Evolutionary conservation across 371 early-diverging fungal genomes (phyloP).

Genomic region (Mucor circinelloides): DNA sequence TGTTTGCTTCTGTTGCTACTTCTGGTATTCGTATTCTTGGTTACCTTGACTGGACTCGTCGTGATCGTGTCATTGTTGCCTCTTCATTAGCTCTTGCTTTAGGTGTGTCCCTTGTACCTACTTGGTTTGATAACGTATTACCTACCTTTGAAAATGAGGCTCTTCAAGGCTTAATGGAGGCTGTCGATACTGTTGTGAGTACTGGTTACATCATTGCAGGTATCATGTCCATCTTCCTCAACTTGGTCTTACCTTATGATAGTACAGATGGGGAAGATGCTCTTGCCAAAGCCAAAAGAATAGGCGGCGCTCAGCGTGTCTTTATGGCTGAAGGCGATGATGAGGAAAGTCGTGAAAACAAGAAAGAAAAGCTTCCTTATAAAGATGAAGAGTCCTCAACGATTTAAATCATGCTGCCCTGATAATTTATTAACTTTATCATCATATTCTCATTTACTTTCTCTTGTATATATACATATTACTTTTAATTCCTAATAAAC

Average conservation of each 20-base stretch:
- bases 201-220: constrained; percentile 60
- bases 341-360: neutral
- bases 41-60: constrained; percentile 62
- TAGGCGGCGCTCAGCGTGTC: constrained; percentile 10
- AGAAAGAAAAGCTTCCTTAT: neutral
- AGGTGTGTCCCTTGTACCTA: constrained; percentile 57
- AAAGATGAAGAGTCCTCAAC: constrained; percentile 3
- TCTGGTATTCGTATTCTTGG: constrained; percentile 64
- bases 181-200: constrained; percentile 53
- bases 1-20: constrained; percentile 61
- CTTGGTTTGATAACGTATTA: constrained; percentile 57
- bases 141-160: constrained; percentile 41
- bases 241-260: constrained; percentile 46
- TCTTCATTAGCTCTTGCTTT: constrained; percentile 50
- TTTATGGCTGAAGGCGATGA: constrained; percentile 8
- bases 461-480: too few relatives aligned
- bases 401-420: neutral
- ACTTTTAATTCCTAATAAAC: too few relatives aligned
- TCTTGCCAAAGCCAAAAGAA: constrained; percentile 8
- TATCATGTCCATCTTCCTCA: constrained; percentile 55
- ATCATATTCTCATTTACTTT: neutral
- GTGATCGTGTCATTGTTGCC: constrained; percentile 64
- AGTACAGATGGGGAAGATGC: neutral
- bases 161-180: constrained; percentile 52
- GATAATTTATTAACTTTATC: neutral